Base-by-base conservation (phyloP, 805 yeast genomes). In the Metschnikowia lochheadii region DNA sequence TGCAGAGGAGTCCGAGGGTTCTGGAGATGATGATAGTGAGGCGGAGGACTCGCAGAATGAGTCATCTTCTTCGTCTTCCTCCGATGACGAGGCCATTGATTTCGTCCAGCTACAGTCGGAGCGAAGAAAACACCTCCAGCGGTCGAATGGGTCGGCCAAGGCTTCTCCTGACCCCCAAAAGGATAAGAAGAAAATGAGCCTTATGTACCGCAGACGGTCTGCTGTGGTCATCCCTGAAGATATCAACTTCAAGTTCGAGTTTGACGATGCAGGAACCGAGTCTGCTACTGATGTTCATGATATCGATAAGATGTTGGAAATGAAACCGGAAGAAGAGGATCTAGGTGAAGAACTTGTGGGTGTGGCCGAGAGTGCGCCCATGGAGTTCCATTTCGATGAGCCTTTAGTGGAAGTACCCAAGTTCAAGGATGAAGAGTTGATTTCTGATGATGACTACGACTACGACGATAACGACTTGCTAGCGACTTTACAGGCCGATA, bases 61-160 rank as follows among this genome's bases (percentile, higher is more conserved):
- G 21, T 43, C 48, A 6, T 43, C 46, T 23, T 80, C 85, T 0
- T 57, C 60, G 18, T 80, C 84, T 0, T 56, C 60, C 3, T 53
- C 57, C 5, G 85, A 81, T 57, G 89, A 83, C 56, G 83, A 82
- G 35, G 83, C 81, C 56, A 82, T 85, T 2, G 92, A 87, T 66
- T 85, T 84, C 63, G 87, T 86, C 14, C 80, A 79, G 63, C 67
- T 87, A 53, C 86, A 87, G 34, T 87, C 85, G 8, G 85, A 84
- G 63, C 73, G 82, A 54, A 77, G 70, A 3, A 58, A 63, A 49
- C 42, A 17, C 21, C 15, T 13, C 33, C 39, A 14, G 51, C 56
- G 13, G 50, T 52, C 36, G 43, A 59, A 40, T 46, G 46, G n/a
- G 23, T 49, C n/a, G 20, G 20, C 34, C 29, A 40, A 17, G 35